Evolutionary conservation across 1,139 yeast species (phyloP).

Genomic region (Lodderomyces pseudojiufengensis): DNA sequence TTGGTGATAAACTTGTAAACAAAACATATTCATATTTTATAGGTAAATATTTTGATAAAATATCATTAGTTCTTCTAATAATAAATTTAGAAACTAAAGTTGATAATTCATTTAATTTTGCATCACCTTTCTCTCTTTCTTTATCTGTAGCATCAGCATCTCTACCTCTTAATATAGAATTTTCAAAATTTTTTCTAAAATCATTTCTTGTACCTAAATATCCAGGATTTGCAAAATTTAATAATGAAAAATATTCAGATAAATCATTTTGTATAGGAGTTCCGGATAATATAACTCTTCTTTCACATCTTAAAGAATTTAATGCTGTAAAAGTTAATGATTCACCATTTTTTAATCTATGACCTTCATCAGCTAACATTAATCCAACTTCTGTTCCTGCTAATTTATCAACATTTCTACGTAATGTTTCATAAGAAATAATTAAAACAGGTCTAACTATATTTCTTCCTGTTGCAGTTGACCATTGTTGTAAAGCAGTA

Average conservation of each 20-base stretch:
- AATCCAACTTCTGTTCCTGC: constrained; percentile 82
- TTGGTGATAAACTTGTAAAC: constrained; percentile 77
- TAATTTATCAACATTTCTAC: constrained; percentile 79
- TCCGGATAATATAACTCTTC: constrained; percentile 92
- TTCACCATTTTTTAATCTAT: constrained; percentile 90
- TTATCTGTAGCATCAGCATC: constrained; percentile 87
- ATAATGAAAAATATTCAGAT: constrained; percentile 87
- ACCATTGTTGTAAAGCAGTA: constrained; percentile 77
- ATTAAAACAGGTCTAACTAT: constrained; percentile 91
- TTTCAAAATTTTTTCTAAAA: constrained; percentile 81
- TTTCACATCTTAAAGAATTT: constrained; percentile 73
- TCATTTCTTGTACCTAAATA: constrained; percentile 80
- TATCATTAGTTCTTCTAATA: constrained; percentile 93
- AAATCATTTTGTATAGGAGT: constrained; percentile 81
- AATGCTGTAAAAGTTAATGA: constrained; percentile 88
- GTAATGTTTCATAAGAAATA: constrained; percentile 90
- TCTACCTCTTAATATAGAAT: constrained; percentile 75
- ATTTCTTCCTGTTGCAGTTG: constrained; percentile 80
- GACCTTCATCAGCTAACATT: constrained; percentile 95
- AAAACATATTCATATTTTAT: constrained; percentile 95
- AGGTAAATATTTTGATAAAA: constrained; percentile 87
- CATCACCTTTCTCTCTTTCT: constrained; percentile 70
- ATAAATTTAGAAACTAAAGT: constrained; percentile 82
- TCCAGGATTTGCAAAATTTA: constrained; percentile 95
- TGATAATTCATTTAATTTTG: constrained; percentile 66